Evolutionary conservation across 108 stramenopile species (phyloP).

Genomic region (Cyclotella sp.): DNA sequence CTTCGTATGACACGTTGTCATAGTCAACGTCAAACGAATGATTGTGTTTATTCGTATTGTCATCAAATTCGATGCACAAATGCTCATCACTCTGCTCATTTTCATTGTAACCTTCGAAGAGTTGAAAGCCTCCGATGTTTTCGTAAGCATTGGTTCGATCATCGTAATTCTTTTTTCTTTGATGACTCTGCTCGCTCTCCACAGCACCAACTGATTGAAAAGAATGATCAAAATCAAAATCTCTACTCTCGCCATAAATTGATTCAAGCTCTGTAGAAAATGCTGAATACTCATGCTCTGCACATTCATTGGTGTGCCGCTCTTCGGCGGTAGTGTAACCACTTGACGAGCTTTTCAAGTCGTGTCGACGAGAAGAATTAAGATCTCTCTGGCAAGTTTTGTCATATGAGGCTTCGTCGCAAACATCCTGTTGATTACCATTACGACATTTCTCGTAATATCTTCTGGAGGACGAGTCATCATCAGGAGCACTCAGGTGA

Average conservation of each 20-base stretch:
- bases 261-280: not conserved
- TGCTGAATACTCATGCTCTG: not conserved
- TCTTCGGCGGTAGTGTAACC: slow-evolving; percentile 9
- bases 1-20: not conserved
- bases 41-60: not conserved
- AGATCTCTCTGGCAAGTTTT: not conserved
- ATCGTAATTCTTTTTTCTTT: not conserved
- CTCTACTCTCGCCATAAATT: not conserved
- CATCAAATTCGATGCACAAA: not conserved
- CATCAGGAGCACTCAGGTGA: not conserved
- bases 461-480: too few relatives aligned
- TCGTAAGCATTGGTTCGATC: slow-evolving; percentile 2
- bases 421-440: not conserved
- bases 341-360: slow-evolving; percentile 9
- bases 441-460: not conserved
- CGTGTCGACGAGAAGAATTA: not conserved
- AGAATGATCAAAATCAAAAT: slow-evolving; percentile 3
- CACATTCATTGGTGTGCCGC: not conserved
- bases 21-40: not conserved
- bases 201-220: not conserved
- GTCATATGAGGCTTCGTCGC: not conserved
- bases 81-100: slow-evolving; percentile 1
- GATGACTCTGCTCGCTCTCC: not conserved
- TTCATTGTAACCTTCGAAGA: slow-evolving; percentile 18
- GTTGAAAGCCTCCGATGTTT: slow-evolving; percentile 4